These are phyloP conservation scores for Mycena haematopus DNA, from an alignment of 768 basidiomycete species.

Conservation along the genomic window DNA sequence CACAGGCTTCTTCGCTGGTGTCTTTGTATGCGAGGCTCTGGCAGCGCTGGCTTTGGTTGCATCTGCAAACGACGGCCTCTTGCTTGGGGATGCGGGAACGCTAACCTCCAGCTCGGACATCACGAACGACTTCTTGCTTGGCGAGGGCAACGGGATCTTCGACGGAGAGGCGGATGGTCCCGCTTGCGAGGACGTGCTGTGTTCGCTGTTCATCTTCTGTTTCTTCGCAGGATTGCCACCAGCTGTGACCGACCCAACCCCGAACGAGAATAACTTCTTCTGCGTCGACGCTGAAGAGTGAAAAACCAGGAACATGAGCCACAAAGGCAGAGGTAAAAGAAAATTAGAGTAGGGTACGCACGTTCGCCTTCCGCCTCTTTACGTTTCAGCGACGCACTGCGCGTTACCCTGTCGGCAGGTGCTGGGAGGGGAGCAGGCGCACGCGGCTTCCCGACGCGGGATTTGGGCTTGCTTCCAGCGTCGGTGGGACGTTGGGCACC, in stretches of 20 bases:
- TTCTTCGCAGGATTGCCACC: constrained; percentile 28
- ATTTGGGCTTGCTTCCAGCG: constrained; percentile 18
- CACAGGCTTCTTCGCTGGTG: constrained; percentile 22
- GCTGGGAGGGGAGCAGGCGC: constrained; percentile 19
- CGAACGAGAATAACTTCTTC: constrained; percentile 22
- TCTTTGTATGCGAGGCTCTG: constrained; percentile 18
- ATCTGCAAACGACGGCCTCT: constrained; percentile 25
- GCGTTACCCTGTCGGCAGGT: constrained; percentile 27
- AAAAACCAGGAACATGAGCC: constrained; percentile 1
- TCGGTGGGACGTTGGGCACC: not conserved
- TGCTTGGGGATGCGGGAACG: constrained; percentile 26
- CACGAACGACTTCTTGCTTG: constrained; percentile 24
- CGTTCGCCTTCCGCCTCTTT: constrained; percentile 29
- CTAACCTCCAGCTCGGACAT: constrained; percentile 16
- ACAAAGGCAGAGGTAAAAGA: not conserved
- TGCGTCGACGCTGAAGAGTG: constrained; percentile 9
- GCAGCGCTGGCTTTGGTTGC: constrained; percentile 29
- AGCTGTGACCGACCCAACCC: constrained; percentile 11
- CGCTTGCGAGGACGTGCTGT: not conserved
- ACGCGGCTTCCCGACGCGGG: constrained; percentile 25
- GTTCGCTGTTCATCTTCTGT: constrained; percentile 23
- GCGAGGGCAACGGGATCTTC: constrained; percentile 26
- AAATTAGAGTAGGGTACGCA: not conserved
- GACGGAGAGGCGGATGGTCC: constrained; percentile 1
- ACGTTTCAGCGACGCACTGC: constrained; percentile 29